phyloP scores from a whole-genome alignment of 306 rosid species.

The Canavalia gladiata region DNA sequence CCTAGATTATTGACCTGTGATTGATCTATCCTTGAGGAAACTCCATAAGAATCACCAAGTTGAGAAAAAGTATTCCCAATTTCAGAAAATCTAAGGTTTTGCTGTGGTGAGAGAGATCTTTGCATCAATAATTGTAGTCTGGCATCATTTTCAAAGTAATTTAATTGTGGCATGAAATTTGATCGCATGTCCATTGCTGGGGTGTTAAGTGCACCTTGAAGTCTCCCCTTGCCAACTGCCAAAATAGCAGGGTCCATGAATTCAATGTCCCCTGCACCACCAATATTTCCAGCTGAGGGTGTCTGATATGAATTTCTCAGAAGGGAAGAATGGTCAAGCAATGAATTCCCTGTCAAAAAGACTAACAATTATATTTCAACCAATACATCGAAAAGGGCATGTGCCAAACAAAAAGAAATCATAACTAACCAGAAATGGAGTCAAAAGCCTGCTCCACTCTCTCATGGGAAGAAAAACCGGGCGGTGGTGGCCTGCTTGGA shows the following conservation, averaged over 20 bases:
- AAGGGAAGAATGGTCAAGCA: conserved; percentile 66
- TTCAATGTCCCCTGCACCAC: conserved; percentile 76
- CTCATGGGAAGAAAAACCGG: conserved; percentile 92
- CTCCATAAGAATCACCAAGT: conserved; percentile 81
- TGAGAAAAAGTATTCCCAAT: conserved; percentile 76
- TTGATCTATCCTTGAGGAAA: conserved; percentile 90
- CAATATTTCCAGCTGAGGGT: conserved; percentile 66
- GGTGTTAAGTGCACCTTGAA: conserved; percentile 78
- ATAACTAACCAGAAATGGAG: conserved; percentile 73
- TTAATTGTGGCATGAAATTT: conserved; percentile 68
- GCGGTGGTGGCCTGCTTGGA: conserved; percentile 95
- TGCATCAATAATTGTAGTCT: conserved; percentile 90
- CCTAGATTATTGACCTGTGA: conserved; percentile 71
- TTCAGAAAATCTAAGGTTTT: conserved; percentile 77
- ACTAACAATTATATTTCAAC: background rate
- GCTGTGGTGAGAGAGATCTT: conserved; percentile 81
- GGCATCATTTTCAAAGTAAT: conserved; percentile 81
- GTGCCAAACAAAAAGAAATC: background rate
- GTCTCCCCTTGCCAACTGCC: conserved; percentile 95
- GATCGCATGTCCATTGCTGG: conserved; percentile 80
- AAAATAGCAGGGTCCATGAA: conserved; percentile 98
- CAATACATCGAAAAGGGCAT: background rate
- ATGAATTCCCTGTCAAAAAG: conserved; percentile 69
- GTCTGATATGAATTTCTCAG: conserved; percentile 86
- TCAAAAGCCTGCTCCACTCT: conserved; percentile 80